phyloP scores from a whole-genome alignment of 306 rosid species.

The Urtica urens region DNA sequence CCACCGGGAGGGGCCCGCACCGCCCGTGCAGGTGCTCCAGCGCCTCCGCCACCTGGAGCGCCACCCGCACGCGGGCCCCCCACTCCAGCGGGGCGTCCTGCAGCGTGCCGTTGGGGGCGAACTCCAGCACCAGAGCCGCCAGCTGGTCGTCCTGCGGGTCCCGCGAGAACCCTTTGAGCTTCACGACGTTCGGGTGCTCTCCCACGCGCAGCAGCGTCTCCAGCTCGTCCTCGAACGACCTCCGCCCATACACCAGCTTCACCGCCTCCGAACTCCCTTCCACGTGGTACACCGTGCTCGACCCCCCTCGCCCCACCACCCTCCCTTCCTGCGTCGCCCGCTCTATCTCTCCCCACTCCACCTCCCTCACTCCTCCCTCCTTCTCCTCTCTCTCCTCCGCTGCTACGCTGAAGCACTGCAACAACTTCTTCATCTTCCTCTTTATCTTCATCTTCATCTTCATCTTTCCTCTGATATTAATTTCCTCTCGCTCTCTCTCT shows the following conservation, averaged over 20 bases:
- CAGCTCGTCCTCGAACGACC: conserved; percentile 31
- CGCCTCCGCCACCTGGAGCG: conserved; percentile 32
- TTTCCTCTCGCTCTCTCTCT: too few species aligned
- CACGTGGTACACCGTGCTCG: conserved; percentile 34
- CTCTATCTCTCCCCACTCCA: too few species aligned
- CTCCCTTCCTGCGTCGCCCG: conserved; percentile 19
- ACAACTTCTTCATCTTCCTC: too few species aligned
- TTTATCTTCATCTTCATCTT: too few species aligned
- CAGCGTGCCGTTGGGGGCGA: conserved; percentile 28
- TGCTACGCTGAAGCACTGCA: too few species aligned
- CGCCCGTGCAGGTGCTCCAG: conserved; percentile 31
- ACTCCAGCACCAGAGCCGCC: conserved; percentile 36
- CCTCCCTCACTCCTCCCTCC: conserved; percentile 31
- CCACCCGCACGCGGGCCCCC: conserved; percentile 27
- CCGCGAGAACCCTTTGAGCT: conserved; percentile 29
- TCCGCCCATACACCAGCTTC: conserved; percentile 26
- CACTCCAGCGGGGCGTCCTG: conserved; percentile 35
- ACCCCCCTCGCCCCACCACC: conserved; percentile 39
- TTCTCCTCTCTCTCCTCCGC: too few species aligned
- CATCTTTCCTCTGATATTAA: too few species aligned
- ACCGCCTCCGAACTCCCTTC: conserved; percentile 9
- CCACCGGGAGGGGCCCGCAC: conserved; percentile 29
- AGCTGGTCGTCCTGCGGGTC: conserved; percentile 21
- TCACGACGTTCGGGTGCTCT: conserved; percentile 25
- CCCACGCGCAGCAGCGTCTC: conserved; percentile 30